Conservation (phyloP, 2,329 filamentous ascomycete species). For the Nemania sp. region DNA sequence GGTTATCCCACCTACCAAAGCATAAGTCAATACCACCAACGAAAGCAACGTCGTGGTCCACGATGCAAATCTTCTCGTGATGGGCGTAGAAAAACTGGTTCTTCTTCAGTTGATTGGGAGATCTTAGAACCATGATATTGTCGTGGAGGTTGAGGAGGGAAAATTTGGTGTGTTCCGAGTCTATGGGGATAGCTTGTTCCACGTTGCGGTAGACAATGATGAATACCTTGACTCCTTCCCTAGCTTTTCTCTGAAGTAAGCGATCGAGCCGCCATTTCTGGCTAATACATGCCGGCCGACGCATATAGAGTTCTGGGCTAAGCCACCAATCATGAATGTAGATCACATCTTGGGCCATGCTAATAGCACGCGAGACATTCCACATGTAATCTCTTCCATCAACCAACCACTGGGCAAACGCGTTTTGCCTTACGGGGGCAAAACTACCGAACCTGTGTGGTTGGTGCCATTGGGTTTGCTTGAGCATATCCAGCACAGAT, state of each 20-base stretch:
- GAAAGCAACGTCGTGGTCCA: constrained; percentile 95
- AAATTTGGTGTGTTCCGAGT: constrained; percentile 97
- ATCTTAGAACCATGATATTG: constrained; percentile 94
- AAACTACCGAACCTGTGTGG: constrained; percentile 91
- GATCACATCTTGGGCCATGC: constrained; percentile 95
- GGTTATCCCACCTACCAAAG: constrained; percentile 96
- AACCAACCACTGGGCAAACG: constrained; percentile 94
- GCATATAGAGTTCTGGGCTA: constrained; percentile 93
- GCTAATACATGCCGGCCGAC: constrained; percentile 90
- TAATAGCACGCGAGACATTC: constrained; percentile 96
- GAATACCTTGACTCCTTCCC: constrained; percentile 95
- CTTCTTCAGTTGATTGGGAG: constrained; percentile 96
- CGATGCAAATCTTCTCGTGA: constrained; percentile 96
- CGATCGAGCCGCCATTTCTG: constrained; percentile 97
- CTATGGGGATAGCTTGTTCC: constrained; percentile 94
- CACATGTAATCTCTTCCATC: constrained; percentile 99
- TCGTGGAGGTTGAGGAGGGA: constrained; percentile 92
- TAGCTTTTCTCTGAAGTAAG: constrained; percentile 88
- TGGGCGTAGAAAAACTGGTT: constrained; percentile 99
- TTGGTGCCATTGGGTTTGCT: constrained; percentile 80
- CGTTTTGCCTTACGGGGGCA: constrained; percentile 82
- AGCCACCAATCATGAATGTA: constrained; percentile 99
- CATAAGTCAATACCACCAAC: constrained; percentile 95
- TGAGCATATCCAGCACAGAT: constrained; percentile 84
- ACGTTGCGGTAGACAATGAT: constrained; percentile 98